Percentiles rank a stretch among this genome's conserved stretches.
These are phyloP conservation scores for Musa balbisiana DNA, from an alignment of 202 grass and related monocot genomes.

Conservation along the genomic window DNA sequence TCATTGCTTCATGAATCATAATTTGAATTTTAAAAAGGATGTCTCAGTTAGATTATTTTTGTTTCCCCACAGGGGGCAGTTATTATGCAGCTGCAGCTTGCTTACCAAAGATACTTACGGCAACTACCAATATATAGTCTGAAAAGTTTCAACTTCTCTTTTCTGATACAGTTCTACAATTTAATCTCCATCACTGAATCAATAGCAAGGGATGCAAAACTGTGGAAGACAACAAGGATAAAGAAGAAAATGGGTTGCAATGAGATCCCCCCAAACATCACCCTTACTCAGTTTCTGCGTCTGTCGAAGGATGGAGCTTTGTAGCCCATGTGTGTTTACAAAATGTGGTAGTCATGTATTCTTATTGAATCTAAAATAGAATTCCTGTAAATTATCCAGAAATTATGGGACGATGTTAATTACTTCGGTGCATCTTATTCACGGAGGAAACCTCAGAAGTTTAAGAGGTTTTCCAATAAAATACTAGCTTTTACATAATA, in stretches of 20 bases:
- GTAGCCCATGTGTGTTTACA: slow-evolving; percentile 16
- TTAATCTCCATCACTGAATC: slow-evolving; percentile 39
- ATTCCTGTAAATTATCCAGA: neutral
- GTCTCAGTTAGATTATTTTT: neutral
- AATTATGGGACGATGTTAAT: neutral
- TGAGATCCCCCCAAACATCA: slow-evolving; percentile 45
- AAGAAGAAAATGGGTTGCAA: slow-evolving; percentile 38
- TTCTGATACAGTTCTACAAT: slow-evolving; percentile 56
- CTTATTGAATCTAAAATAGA: neutral
- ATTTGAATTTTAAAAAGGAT: neutral
- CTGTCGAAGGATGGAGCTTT: slow-evolving; percentile 49
- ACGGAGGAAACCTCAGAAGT: neutral
- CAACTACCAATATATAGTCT: neutral
- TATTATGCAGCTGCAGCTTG: neutral
- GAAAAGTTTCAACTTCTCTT: neutral
- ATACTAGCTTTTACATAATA: too few species aligned
- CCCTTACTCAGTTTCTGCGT: slow-evolving; percentile 46
- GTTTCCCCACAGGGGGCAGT: neutral
- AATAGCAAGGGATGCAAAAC: slow-evolving; percentile 37
- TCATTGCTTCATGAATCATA: neutral
- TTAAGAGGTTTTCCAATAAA: too few species aligned
- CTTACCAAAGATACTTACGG: neutral
- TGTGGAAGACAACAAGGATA: slow-evolving; percentile 52
- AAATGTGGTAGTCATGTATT: neutral
- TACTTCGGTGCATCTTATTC: neutral